Conservation (phyloP, 345 rosid genomes). For the Corymbia maculata region DNA sequence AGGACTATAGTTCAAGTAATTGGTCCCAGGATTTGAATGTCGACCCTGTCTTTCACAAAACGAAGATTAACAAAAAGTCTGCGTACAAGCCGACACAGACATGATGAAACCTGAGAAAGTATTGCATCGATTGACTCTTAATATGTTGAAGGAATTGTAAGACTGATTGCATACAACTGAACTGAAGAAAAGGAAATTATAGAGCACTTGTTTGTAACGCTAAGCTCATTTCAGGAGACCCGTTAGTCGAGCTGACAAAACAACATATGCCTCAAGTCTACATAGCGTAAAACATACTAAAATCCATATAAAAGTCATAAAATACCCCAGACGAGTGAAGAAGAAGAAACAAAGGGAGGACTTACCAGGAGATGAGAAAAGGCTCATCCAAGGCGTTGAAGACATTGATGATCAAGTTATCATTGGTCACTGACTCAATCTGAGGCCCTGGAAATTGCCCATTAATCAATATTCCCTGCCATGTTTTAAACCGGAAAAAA, state of each 20-base stretch:
- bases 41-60: background rate
- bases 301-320: background rate
- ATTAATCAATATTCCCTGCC: slow-evolving; percentile 83
- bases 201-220: background rate
- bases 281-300: background rate
- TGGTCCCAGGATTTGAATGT: background rate
- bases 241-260: background rate
- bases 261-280: background rate
- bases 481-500: background rate
- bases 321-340: background rate
- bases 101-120: background rate
- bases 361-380: slow-evolving; percentile 84
- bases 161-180: background rate
- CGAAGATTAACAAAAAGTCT: background rate
- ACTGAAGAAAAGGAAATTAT: background rate
- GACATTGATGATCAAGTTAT: slow-evolving; percentile 75
- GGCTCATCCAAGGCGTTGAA: slow-evolving; percentile 86
- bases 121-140: background rate
- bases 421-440: slow-evolving; percentile 77
- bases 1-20: background rate
- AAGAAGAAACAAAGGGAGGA: background rate
- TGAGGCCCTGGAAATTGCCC: slow-evolving; percentile 94
- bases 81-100: background rate
- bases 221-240: background rate
- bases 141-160: background rate